phyloP scores from a whole-genome alignment of 2,329 filamentous ascomycete genomes.

The Ceratocystis cubensis region DNA sequence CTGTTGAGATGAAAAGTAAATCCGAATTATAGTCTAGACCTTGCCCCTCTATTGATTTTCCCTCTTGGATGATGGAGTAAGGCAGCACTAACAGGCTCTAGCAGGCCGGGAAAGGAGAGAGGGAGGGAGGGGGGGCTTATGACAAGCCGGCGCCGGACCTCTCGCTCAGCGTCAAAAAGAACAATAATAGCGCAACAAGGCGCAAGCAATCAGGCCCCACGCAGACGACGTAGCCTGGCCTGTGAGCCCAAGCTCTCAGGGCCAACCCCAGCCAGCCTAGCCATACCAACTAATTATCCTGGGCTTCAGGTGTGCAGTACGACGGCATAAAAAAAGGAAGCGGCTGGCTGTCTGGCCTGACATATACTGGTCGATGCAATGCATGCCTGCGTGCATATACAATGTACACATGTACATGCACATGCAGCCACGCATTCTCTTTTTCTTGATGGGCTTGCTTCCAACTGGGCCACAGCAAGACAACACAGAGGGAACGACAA shows the following conservation, averaged over 20 bases:
- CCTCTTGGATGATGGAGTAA: not conserved
- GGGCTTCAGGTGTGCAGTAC: not conserved
- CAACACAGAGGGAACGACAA: not conserved
- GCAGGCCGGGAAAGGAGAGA: no score
- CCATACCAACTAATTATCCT: not conserved
- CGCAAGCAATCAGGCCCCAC: not conserved
- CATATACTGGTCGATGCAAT: not conserved
- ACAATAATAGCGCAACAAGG: conserved; percentile 7
- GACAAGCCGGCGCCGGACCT: not conserved
- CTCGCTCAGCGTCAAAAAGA: not conserved
- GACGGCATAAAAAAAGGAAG: not conserved
- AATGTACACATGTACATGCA: not conserved
- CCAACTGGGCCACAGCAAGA: not conserved
- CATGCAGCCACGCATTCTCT: not conserved
- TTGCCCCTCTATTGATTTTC: no score
- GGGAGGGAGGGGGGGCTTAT: not conserved
- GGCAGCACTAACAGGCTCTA: not conserved
- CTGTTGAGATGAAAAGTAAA: no score
- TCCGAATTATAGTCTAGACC: no score
- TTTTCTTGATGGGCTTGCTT: not conserved
- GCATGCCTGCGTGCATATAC: not conserved
- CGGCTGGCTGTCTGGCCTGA: not conserved
- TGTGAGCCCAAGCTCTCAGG: not conserved
- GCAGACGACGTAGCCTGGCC: not conserved
- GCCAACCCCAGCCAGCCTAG: not conserved